Conservation (phyloP, 164 flowering plant species). For the Saururus chinensis region DNA sequence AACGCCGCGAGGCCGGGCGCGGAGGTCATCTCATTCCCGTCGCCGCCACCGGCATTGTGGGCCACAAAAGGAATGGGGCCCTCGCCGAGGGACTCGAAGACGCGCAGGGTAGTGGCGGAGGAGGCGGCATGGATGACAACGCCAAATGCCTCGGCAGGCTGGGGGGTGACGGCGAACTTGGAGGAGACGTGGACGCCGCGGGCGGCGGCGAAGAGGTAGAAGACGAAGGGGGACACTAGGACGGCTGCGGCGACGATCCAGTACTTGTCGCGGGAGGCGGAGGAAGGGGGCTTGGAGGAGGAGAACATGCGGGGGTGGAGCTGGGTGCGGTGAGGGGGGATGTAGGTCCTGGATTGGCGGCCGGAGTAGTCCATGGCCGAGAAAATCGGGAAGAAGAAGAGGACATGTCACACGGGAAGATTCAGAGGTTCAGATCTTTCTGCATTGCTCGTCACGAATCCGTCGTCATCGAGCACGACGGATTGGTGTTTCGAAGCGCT, state of each 20-base stretch:
- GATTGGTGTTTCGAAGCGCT: too few relatives aligned
- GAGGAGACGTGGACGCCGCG: slow-evolving; percentile 30
- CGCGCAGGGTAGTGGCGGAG: slow-evolving; percentile 21
- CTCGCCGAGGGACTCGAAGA: slow-evolving; percentile 32
- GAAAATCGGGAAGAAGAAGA: too few relatives aligned
- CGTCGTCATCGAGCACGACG: too few relatives aligned
- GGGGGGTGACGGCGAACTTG: slow-evolving; percentile 16
- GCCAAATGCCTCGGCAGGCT: slow-evolving; percentile 17
- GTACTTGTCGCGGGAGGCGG: slow-evolving; percentile 18
- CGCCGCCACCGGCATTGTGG: slow-evolving; percentile 15
- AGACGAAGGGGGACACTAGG: slow-evolving; percentile 27
- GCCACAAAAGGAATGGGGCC: slow-evolving; percentile 26
- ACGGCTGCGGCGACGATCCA: slow-evolving; percentile 20
- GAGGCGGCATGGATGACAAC: slow-evolving; percentile 22
- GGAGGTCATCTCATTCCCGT: slow-evolving; percentile 12
- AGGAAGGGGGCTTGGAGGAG: slow-evolving; percentile 11
- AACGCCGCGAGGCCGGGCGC: slow-evolving; percentile 19
- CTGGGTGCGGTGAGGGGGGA: slow-evolving; percentile 44
- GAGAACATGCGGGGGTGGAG: slow-evolving; percentile 37
- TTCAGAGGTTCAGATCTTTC: too few relatives aligned
- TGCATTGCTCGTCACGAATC: too few relatives aligned
- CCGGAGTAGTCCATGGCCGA: slow-evolving; percentile 20
- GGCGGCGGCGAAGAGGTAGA: slow-evolving; percentile 31
- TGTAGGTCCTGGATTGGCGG: slow-evolving; percentile 28
- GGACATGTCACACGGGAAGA: too few relatives aligned